Conservation (phyloP, 768 basidiomycete genomes). For the Lyophyllum decastes region DNA sequence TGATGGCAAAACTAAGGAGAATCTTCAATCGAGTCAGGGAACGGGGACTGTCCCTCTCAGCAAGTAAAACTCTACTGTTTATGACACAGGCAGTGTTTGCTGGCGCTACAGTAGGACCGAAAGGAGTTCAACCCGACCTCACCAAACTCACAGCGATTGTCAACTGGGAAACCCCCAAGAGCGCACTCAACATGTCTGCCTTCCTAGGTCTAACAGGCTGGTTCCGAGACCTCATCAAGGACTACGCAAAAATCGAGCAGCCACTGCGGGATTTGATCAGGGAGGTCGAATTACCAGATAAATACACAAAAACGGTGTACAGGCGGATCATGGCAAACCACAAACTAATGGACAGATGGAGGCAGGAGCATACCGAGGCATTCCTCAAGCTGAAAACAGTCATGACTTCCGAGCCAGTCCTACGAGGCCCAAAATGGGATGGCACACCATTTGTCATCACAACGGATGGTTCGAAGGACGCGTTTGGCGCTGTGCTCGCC, state of each 20-base stretch:
- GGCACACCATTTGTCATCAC: slow-evolving; percentile 34
- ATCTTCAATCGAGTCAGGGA: slow-evolving; percentile 29
- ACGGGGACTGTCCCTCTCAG: slow-evolving; percentile 34
- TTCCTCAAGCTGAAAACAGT: slow-evolving; percentile 31
- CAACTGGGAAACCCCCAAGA: slow-evolving; percentile 29
- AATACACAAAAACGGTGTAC: slow-evolving; percentile 24
- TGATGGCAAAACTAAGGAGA: slow-evolving; percentile 20
- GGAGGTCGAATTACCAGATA: slow-evolving; percentile 18
- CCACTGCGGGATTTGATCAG: slow-evolving; percentile 31
- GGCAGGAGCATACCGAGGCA: slow-evolving; percentile 14
- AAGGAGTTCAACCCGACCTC: slow-evolving; percentile 35
- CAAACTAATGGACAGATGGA: neutral
- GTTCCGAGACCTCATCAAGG: slow-evolving; percentile 33
- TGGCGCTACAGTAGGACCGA: slow-evolving; percentile 29
- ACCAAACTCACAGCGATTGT: slow-evolving; percentile 39
- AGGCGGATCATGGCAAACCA: slow-evolving; percentile 20
- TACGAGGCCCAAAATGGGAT: slow-evolving; percentile 30
- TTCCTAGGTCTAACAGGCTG: slow-evolving; percentile 38
- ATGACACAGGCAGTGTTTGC: slow-evolving; percentile 36
- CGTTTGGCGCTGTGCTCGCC: slow-evolving; percentile 31
- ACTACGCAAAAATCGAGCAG: slow-evolving; percentile 31
- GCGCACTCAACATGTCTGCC: slow-evolving; percentile 26
- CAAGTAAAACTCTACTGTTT: slow-evolving; percentile 36
- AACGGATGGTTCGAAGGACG: slow-evolving; percentile 32
- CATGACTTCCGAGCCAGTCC: slow-evolving; percentile 31